phyloP scores from a whole-genome alignment of 2,329 filamentous ascomycete species.

The Leptodontidium sp. region DNA sequence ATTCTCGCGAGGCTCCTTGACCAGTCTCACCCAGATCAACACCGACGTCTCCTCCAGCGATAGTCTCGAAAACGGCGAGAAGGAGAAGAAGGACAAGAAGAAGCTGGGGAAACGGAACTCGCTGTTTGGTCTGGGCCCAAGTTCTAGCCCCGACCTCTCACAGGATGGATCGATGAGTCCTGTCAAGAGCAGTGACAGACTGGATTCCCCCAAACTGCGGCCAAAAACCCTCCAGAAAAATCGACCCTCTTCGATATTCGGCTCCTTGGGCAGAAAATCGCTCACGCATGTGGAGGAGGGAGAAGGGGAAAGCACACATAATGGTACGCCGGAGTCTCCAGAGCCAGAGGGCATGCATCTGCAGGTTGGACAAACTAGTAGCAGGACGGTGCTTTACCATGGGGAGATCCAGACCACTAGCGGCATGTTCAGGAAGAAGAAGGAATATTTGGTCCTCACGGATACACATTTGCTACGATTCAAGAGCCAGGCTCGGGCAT shows the following conservation, averaged over 20 bases:
- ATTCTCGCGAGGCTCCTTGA: conserved; percentile 39
- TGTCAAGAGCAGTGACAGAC: conserved; percentile 31
- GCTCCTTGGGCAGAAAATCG: conserved; percentile 46
- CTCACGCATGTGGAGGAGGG: conserved; percentile 41
- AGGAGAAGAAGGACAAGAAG: conserved; percentile 43
- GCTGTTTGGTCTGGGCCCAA: conserved; percentile 41
- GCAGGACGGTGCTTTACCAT: conserved; percentile 64
- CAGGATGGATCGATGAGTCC: conserved; percentile 40
- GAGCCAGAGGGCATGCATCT: conserved; percentile 33
- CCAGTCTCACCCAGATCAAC: conserved; percentile 42
- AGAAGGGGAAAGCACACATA: conserved; percentile 35
- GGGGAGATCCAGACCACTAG: conserved; percentile 76
- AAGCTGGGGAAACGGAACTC: conserved; percentile 42
- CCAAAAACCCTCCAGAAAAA: conserved; percentile 44
- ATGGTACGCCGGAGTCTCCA: conserved; percentile 40
- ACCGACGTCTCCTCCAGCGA: conserved; percentile 33
- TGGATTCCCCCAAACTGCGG: conserved; percentile 40
- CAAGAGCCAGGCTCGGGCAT: conserved; percentile 71
- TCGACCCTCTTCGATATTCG: conserved; percentile 46
- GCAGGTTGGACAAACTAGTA: conserved; percentile 28
- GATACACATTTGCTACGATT: conserved; percentile 73
- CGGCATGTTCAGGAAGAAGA: conserved; percentile 76
- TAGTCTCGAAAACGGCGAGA: conserved; percentile 32
- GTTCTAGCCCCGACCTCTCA: conserved; percentile 32
- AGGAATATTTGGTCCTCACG: conserved; percentile 75